Evolutionary conservation across 2,329 filamentous ascomycete genomes (phyloP).

Genomic region (Ophiostoma piceae): DNA sequence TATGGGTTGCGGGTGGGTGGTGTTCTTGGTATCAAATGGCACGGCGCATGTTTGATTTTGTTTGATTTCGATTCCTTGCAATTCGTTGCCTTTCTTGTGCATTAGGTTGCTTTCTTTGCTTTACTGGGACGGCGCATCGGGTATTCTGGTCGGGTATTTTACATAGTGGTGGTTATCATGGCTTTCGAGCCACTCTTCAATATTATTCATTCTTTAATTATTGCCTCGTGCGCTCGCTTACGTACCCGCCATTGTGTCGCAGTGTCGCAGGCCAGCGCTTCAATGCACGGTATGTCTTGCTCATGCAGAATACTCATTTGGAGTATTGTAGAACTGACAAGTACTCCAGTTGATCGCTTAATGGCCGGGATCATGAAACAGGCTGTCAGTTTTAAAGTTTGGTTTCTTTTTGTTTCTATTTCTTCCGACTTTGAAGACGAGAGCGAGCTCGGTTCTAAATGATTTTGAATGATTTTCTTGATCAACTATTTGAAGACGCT

Average conservation of each 20-base stretch:
- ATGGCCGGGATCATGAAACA: conserved; percentile 10
- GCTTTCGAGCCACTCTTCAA: not conserved
- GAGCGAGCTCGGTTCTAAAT: not conserved
- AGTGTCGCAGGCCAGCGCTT: not conserved
- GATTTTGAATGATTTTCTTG: too few species aligned
- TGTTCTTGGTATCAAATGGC: not conserved
- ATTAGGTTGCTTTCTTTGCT: not conserved
- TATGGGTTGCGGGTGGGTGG: not conserved
- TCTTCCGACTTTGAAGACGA: not conserved
- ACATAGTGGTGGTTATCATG: not conserved
- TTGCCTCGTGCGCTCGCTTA: not conserved
- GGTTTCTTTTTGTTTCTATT: not conserved
- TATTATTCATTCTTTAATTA: not conserved
- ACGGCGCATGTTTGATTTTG: not conserved
- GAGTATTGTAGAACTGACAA: not conserved
- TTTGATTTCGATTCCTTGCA: not conserved
- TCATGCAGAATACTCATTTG: not conserved
- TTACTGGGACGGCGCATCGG: not conserved
- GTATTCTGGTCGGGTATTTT: not conserved
- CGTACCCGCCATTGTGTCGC: not conserved
- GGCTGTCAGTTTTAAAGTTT: not conserved
- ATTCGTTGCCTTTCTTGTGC: not conserved
- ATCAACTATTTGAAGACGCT: too few species aligned
- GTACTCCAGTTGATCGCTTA: not conserved
- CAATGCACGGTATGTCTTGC: conserved; percentile 10